Percentiles rank a stretch among this genome's conserved stretches.
Evolutionary conservation across 192 early-diverging fungal species (phyloP).

Genomic region (Spizellomyces punctatus): DNA sequence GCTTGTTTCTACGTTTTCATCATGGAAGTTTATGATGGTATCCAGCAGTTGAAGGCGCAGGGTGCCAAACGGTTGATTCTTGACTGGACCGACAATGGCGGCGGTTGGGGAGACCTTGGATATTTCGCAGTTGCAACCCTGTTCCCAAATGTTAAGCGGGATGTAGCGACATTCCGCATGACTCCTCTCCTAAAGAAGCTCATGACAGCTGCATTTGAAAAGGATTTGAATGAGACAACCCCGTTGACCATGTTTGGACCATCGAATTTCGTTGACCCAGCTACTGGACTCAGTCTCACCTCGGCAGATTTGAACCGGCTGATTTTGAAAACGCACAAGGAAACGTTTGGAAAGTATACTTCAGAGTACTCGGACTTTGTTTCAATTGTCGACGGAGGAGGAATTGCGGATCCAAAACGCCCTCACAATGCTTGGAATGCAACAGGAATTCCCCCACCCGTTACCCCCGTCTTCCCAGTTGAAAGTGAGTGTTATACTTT

Average conservation of each 20-base stretch:
- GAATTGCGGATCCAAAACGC: slow-evolving; percentile 8
- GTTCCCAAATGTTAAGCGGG: slow-evolving; percentile 23
- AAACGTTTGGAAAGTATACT: slow-evolving; percentile 26
- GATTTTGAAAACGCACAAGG: slow-evolving; percentile 15
- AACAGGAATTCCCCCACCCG: slow-evolving; percentile 24
- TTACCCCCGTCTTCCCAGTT: slow-evolving; percentile 12
- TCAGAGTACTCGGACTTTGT: slow-evolving; percentile 19
- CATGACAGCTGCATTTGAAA: slow-evolving; percentile 14
- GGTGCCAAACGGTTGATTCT: slow-evolving; percentile 37
- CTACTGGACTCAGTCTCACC: slow-evolving; percentile 6
- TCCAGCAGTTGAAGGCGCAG: slow-evolving; percentile 22
- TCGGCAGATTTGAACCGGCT: slow-evolving; percentile 23
- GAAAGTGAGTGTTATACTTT: slow-evolving; percentile 1
- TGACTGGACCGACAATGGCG: slow-evolving; percentile 40
- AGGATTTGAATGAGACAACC: slow-evolving; percentile 23
- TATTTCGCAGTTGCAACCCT: slow-evolving; percentile 8
- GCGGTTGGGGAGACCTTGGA: slow-evolving; percentile 37
- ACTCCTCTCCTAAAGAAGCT: slow-evolving; percentile 17
- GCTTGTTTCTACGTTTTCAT: slow-evolving; percentile 30
- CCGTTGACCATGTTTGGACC: slow-evolving; percentile 37
- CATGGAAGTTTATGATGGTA: slow-evolving; percentile 30
- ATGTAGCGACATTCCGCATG: slow-evolving; percentile 3
- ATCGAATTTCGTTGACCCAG: slow-evolving; percentile 31
- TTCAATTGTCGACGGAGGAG: slow-evolving; percentile 31
- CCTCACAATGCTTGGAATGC: slow-evolving; percentile 27